Conservation (phyloP, 768 basidiomycete genomes). For the Tulasnella sp. region DNA sequence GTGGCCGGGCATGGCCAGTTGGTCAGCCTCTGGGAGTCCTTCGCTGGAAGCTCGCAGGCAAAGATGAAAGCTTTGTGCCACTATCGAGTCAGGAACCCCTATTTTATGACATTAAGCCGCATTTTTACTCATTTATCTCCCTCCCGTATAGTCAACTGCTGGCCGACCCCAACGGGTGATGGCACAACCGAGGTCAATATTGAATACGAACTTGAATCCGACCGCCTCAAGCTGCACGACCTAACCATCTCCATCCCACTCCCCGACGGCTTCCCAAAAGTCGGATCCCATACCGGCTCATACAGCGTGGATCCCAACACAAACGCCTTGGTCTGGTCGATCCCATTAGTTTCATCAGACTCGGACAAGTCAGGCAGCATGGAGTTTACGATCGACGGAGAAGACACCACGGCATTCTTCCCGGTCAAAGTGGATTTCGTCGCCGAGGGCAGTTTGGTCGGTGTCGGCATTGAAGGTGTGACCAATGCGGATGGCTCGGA, state of each 20-base stretch:
- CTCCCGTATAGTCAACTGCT: constrained; percentile 78
- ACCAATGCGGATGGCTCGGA: constrained; percentile 56
- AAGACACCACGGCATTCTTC: constrained; percentile 86
- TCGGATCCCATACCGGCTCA: constrained; percentile 68
- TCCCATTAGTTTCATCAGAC: constrained; percentile 67
- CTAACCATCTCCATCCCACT: constrained; percentile 90
- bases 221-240: constrained; percentile 77
- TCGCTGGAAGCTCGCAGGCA: constrained; percentile 89
- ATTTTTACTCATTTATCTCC: constrained; percentile 14
- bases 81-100: constrained; percentile 70
- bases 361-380: constrained; percentile 77
- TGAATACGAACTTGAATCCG: constrained; percentile 94
- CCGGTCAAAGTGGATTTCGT: constrained; percentile 85
- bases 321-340: constrained; percentile 85
- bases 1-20: constrained; percentile 81
- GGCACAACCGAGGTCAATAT: constrained; percentile 95
- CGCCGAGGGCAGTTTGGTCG: constrained; percentile 77
- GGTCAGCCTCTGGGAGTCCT: constrained; percentile 84
- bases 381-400: constrained; percentile 86
- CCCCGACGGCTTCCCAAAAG: constrained; percentile 86
- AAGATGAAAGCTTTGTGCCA: constrained; percentile 90
- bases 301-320: constrained; percentile 82
- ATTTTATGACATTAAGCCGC: not conserved
- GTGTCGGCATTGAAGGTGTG: constrained; percentile 65
- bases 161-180: constrained; percentile 91